These are phyloP conservation scores for Vanrija pseudolonga DNA, from an alignment of 1,284 basidiomycete species.

Conservation along the genomic window DNA sequence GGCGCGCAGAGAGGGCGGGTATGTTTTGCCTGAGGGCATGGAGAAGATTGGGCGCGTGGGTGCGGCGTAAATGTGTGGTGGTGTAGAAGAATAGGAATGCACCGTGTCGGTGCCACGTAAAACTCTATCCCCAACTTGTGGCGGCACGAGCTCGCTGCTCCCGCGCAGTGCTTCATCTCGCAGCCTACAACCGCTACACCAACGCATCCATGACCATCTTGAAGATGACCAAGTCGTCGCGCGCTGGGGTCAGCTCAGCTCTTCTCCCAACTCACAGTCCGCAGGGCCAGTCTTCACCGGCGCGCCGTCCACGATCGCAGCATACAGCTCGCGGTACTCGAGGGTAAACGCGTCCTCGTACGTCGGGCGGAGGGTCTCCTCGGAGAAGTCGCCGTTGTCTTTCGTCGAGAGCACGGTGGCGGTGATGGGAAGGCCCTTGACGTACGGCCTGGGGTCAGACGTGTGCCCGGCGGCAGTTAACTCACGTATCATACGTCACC, in stretches of 20 bases:
- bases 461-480: neutral
- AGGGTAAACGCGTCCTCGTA: conserved; percentile 50
- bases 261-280: conserved; percentile 16
- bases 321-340: conserved; percentile 41
- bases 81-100: neutral
- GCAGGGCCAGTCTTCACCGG: conserved; percentile 35
- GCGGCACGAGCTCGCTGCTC: too few species aligned
- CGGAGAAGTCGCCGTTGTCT: conserved; percentile 34
- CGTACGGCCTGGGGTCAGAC: conserved; percentile 38
- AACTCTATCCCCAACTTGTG: too few species aligned
- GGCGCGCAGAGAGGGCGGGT: conserved; percentile 42
- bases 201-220: conserved; percentile 42
- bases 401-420: conserved; percentile 37
- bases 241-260: conserved; percentile 19
- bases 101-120: neutral
- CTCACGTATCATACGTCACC: conserved; percentile 49
- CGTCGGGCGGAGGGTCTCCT: conserved; percentile 42
- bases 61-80: neutral
- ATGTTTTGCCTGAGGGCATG: conserved; percentile 40
- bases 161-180: neutral
- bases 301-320: conserved; percentile 31
- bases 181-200: neutral
- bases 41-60: conserved; percentile 31
- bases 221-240: conserved; percentile 43
- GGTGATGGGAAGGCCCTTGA: conserved; percentile 50